Evolutionary conservation across 2,329 filamentous ascomycete species (phyloP).

Genomic region (Blumeria hordei): DNA sequence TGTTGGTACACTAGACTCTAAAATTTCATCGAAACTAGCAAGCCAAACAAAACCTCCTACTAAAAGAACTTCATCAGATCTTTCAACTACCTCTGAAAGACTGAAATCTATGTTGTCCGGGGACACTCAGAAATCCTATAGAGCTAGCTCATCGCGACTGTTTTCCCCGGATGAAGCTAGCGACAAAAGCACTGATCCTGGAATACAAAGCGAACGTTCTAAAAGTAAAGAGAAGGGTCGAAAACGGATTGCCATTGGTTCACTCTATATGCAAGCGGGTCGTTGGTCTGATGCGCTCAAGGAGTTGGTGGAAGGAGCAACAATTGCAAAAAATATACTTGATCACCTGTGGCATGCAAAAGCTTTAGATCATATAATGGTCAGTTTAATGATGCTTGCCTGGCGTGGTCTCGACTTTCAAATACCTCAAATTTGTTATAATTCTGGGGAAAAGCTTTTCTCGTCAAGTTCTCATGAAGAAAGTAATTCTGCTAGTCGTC

Average conservation of each 20-base stretch:
- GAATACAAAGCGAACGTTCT: conserved; percentile 50
- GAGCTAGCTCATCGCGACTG: conserved; percentile 7
- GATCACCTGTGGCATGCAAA: conserved; percentile 98
- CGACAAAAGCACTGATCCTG: conserved; percentile 22
- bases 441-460: conserved; percentile 13
- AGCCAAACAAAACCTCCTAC: conserved; percentile 15
- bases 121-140: conserved; percentile 5
- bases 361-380: conserved; percentile 64
- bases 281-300: conserved; percentile 73
- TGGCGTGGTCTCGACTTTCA: conserved; percentile 71
- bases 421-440: conserved; percentile 31
- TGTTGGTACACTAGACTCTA: conserved; percentile 18
- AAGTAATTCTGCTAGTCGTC: conserved; percentile 14
- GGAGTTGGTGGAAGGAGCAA: conserved; percentile 60
- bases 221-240: conserved; percentile 63
- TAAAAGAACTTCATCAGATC: conserved; percentile 5
- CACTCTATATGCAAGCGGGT: conserved; percentile 69
- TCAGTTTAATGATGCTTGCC: conserved; percentile 60
- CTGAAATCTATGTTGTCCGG: conserved; percentile 4
- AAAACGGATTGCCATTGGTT: conserved; percentile 56
- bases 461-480: conserved; percentile 6
- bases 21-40: conserved; percentile 8
- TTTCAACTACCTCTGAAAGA: conserved; percentile 10
- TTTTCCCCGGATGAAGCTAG: conserved; percentile 6
- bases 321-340: conserved; percentile 51